phyloP scores from a whole-genome alignment of 2,329 filamentous ascomycete genomes.

The Aspergillus transmontanensis region DNA sequence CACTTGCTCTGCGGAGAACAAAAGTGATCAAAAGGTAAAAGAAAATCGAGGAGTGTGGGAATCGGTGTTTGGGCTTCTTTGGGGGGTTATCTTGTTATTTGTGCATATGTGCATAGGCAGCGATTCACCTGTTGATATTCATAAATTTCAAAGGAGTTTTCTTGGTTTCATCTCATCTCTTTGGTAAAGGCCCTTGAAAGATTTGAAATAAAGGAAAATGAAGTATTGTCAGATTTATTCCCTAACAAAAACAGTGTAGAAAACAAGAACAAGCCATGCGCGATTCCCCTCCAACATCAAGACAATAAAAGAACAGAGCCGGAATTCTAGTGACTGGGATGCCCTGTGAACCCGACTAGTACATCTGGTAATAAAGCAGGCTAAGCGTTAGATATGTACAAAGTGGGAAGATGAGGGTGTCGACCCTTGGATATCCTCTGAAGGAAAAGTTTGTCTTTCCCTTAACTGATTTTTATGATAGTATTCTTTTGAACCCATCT shows the following conservation, averaged over 20 bases:
- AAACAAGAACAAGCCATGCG: constrained; percentile 27
- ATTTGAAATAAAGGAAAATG: constrained; percentile 11
- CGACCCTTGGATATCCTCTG: constrained; percentile 8
- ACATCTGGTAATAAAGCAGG: constrained; percentile 32
- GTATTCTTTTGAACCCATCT: constrained; percentile 5
- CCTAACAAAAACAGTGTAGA: constrained; percentile 21
- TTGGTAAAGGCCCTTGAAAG: neutral
- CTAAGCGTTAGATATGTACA: constrained; percentile 36
- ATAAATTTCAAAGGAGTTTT: constrained; percentile 20
- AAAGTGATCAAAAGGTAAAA: constrained; percentile 7
- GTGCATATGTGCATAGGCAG: constrained; percentile 31
- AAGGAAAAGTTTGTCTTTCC: constrained; percentile 6
- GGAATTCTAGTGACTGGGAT: constrained; percentile 19
- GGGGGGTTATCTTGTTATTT: constrained; percentile 19
- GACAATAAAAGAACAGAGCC: constrained; percentile 31
- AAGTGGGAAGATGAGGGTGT: constrained; percentile 18
- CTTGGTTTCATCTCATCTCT: constrained; percentile 4
- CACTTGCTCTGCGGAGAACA: neutral
- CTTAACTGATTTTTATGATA: neutral
- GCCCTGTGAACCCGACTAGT: constrained; percentile 32
- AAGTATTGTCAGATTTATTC: constrained; percentile 21
- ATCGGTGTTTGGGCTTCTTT: constrained; percentile 21
- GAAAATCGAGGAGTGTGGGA: constrained; percentile 18
- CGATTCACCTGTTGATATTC: constrained; percentile 27
- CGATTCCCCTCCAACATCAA: constrained; percentile 26